Percentiles rank a stretch among this genome's conserved stretches.
phyloP scores from a whole-genome alignment of 176 grass and related monocot species.

The Saccharum officinarum region DNA sequence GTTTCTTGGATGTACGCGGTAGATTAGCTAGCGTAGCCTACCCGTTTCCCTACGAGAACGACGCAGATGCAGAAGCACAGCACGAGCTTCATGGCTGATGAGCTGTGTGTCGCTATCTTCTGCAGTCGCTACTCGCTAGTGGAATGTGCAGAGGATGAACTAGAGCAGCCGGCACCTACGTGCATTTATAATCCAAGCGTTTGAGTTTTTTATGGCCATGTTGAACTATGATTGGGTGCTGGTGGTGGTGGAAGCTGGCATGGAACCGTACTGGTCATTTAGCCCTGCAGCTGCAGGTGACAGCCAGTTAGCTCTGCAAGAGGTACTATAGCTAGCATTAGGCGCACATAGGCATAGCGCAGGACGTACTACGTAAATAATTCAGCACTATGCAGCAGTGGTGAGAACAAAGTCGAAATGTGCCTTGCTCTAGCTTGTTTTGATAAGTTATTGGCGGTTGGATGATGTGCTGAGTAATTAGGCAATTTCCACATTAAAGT shows the following conservation, averaged over 20 bases:
- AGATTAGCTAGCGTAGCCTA: no score
- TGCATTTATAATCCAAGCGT: conserved; percentile 39
- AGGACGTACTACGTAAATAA: no score
- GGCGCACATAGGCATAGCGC: not conserved
- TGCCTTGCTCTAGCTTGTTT: no score
- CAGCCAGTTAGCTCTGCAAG: not conserved
- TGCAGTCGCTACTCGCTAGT: not conserved
- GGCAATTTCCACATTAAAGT: no score
- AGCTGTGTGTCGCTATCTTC: not conserved
- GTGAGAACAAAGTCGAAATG: no score
- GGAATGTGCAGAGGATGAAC: conserved; percentile 9
- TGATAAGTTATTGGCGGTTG: no score
- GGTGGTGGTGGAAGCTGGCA: conserved; percentile 28
- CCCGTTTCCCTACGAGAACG: no score
- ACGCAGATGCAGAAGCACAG: conserved; percentile 35
- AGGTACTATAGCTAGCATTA: not conserved
- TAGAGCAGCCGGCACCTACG: not conserved
- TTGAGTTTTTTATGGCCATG: not conserved
- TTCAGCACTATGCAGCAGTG: no score
- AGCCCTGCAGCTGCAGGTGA: not conserved
- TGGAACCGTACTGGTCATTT: not conserved
- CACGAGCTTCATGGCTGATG: conserved; percentile 27
- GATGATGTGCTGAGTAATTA: no score
- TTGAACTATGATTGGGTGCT: not conserved
- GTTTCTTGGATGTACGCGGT: no score